Evolutionary conservation across 129 eudicot species (phyloP), one percentile per base, ranked within the genome.

Genomic region (Ambrosia trifida): DNA sequence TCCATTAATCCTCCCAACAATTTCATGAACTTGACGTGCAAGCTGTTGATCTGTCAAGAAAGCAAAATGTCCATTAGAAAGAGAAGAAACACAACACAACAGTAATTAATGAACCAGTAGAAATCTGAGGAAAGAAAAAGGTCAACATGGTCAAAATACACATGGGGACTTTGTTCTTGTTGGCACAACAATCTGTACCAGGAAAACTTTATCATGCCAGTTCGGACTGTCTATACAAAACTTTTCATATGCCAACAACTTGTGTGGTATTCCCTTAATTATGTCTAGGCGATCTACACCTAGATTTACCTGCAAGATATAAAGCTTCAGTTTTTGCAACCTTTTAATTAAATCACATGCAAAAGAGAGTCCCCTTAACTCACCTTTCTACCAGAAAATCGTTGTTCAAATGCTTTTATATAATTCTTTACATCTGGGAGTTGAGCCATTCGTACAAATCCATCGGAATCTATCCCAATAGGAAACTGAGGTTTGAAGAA

Each of bases 211-310:
- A 66, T 91, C 95, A 2, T 76, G 85, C 97, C 95, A 85, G 67
- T 60, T 43, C 33, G 95, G 89, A 70, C 87, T 87, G 56, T 91
- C 97, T 82, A 87, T 95, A 58, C 87, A 91, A 60, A 90, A 90
- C 63, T 90, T 87, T 58, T 90, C 97, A 68, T 87, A 90, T 51
- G 97, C 97, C 76, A 87, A 74, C 57, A 90, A 76, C 76, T 91
- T 91, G 74, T 90, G 91, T 9, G 97, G 97, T 51, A 90, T 90
- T 73, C 97, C 95, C 78, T 90, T 90, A 9, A 90, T 90, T 91
- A 87, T 87, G 72, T 90, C 97, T 53, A 90, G 85, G 11, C 95
- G 95, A 64, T 90, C 97, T 43, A 90, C 97, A 67, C 97, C 97
- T 64, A 90, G 60, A 89, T 87, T 90, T 32, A 87, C 89, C 97